phyloP scores from a whole-genome alignment of 371 early-diverging fungal species.

The Saksenaea oblongispora region DNA sequence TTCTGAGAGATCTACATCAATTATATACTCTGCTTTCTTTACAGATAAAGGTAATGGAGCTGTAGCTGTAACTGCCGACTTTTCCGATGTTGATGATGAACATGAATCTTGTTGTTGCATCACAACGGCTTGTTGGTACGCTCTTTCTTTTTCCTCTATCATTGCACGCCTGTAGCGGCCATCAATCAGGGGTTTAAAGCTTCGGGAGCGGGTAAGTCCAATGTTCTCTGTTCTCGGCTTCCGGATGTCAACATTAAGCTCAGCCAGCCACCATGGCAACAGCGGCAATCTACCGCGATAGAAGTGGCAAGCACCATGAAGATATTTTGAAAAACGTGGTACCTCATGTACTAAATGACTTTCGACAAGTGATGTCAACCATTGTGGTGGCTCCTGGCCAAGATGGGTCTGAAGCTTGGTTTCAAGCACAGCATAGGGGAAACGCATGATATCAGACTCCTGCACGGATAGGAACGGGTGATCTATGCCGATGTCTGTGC shows the following conservation, averaged over 20 bases:
- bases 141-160: slow-evolving; percentile 31
- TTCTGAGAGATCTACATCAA: not conserved
- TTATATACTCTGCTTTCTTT: not conserved
- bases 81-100: not conserved
- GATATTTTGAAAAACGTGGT: slow-evolving; percentile 97
- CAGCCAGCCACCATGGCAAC: slow-evolving; percentile 98
- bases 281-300: slow-evolving; percentile 84
- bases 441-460: slow-evolving; percentile 79
- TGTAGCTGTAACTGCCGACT: not conserved
- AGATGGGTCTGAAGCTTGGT: slow-evolving; percentile 90
- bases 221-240: slow-evolving; percentile 59
- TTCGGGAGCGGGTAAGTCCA: slow-evolving; percentile 48
- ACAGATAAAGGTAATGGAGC: not conserved
- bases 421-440: slow-evolving; percentile 99
- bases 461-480: slow-evolving; percentile 87
- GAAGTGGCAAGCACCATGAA: slow-evolving; percentile 94
- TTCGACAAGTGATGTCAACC: slow-evolving; percentile 90
- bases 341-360: slow-evolving; percentile 95
- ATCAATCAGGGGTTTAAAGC: slow-evolving; percentile 51
- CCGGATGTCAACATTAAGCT: slow-evolving; percentile 92
- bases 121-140: slow-evolving; percentile 16
- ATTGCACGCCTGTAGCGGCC: slow-evolving; percentile 46
- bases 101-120: not conserved
- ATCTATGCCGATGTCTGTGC: slow-evolving; percentile 84
- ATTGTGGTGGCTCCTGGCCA: slow-evolving; percentile 85